Evolutionary conservation across 2,329 filamentous ascomycete species (phyloP), one percentile per base, ranked within the genome.

Genomic region (Curvularia hawaiiensis): DNA sequence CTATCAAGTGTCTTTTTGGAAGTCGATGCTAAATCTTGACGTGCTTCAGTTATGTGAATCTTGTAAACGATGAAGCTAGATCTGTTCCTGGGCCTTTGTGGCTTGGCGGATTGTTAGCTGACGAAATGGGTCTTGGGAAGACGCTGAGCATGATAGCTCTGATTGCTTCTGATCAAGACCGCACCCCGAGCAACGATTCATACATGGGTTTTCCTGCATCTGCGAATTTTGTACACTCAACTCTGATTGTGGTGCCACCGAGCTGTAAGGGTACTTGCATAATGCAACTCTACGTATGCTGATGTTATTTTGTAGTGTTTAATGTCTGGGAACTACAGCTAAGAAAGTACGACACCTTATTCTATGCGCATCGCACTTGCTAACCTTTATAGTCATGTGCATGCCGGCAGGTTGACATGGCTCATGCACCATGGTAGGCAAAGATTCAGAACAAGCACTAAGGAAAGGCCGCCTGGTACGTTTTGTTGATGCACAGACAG

Each of bases 91-190:
- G 48, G n/a, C 48, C 48, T 18, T 14, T 26, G 4, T 48, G 26
- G 18, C 1, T 28, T 31, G 57, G 61, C 2, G 62, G 58, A 6
- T 40, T 65, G 10, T 40, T 66, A 10, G 61, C 63, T 11, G 63
- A 64, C 18, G 47, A 48, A 1, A 66, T 66, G 61, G 63, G 63
- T 1, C 45, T 66, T 47, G 61, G 61, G 0, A 66, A 66, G 28
- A 58, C 61, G 31, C 56, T 61, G 14, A 61, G 56, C 41, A 64
- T 66, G 51, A 64, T 66, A 20, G 54, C 58, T 26, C 16, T 58
- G 30, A 40, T 59, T 20, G 38, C 50, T 28, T 49, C 50, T 31
- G 54, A 57, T 28, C 39, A 35, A 43, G 50, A 54, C 24, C 14
- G 28, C 43, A 16, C 12, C 12, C 45, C 59, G 22, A 14, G n/a